These are phyloP conservation scores for Metschnikowia anglica DNA, from an alignment of 805 yeast species.

Conservation along the genomic window DNA sequence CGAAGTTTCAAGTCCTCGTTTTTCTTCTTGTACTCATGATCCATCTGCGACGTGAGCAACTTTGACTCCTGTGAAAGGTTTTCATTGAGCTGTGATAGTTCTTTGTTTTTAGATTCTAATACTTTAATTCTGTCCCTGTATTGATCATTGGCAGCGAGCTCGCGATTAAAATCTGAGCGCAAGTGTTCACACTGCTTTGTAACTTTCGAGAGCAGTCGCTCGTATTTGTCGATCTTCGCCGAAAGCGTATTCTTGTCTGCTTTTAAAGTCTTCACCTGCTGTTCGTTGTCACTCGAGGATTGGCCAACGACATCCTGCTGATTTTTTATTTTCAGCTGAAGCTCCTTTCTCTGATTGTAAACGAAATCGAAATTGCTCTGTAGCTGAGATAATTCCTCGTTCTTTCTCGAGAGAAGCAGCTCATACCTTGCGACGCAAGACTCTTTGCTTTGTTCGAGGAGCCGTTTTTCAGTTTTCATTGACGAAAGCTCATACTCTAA, in stretches of 20 bases:
- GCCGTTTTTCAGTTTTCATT: conserved; percentile 34
- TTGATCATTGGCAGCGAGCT: conserved; percentile 36
- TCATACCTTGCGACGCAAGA: conserved; percentile 25
- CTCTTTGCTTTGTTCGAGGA: conserved; percentile 30
- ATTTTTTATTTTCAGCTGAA: conserved; percentile 33
- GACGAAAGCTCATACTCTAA: conserved; percentile 36
- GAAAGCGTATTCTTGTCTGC: conserved; percentile 20
- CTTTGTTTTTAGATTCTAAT: conserved; percentile 28
- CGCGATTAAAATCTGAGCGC: conserved; percentile 34
- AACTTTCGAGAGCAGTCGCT: conserved; percentile 24
- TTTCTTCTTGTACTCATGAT: conserved; percentile 16
- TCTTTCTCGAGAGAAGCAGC: conserved; percentile 30
- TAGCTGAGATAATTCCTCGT: conserved; percentile 32
- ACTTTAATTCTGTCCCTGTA: conserved; percentile 37
- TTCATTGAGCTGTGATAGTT: conserved; percentile 32
- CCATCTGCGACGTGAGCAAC: conserved; percentile 11
- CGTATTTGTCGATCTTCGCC: conserved; percentile 20
- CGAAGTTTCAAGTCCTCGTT: conserved; percentile 29
- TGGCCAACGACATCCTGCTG: conserved; percentile 28
- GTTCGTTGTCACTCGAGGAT: conserved; percentile 20
- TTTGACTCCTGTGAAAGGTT: conserved; percentile 33
- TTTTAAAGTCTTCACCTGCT: conserved; percentile 21
- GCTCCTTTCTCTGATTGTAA: conserved; percentile 33
- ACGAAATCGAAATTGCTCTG: conserved; percentile 39
- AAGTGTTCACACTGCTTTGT: conserved; percentile 34